These are phyloP conservation scores for Cordia subcordata DNA, from an alignment of 257 asterid species.

Conservation along the genomic window DNA sequence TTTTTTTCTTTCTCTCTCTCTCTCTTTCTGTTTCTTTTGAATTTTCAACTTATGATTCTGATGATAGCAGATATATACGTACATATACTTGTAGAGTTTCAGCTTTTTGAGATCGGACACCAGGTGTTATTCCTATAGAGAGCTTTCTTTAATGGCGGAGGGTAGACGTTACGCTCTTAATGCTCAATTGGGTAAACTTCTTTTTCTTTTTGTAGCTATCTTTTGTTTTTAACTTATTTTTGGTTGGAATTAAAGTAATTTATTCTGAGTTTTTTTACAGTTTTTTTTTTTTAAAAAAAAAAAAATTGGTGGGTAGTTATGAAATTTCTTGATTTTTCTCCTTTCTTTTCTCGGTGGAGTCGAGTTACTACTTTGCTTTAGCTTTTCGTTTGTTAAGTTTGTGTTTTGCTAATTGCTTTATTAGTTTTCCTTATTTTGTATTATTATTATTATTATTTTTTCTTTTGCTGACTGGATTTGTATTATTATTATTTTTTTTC, in stretches of 20 bases:
- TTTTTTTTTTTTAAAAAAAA: no score
- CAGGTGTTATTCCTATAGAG: slow-evolving; percentile 2
- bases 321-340: background rate
- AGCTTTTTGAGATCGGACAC: background rate
- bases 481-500: no score
- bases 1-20: no score
- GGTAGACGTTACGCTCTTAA: slow-evolving; percentile 46
- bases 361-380: no score
- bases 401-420: background rate
- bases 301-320: no score
- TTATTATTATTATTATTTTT: no score
- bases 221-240: background rate
- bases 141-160: slow-evolving; percentile 33
- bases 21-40: slow-evolving; percentile 3
- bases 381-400: background rate
- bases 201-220: background rate
- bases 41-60: background rate
- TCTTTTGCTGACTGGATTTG: no score
- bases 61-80: background rate
- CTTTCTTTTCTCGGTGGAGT: background rate
- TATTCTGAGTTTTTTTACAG: background rate
- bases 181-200: slow-evolving; percentile 53
- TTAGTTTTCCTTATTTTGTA: no score
- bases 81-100: no score
- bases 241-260: background rate